phyloP scores from a whole-genome alignment of 1,284 basidiomycete species.

The Pholiota adiposa region DNA sequence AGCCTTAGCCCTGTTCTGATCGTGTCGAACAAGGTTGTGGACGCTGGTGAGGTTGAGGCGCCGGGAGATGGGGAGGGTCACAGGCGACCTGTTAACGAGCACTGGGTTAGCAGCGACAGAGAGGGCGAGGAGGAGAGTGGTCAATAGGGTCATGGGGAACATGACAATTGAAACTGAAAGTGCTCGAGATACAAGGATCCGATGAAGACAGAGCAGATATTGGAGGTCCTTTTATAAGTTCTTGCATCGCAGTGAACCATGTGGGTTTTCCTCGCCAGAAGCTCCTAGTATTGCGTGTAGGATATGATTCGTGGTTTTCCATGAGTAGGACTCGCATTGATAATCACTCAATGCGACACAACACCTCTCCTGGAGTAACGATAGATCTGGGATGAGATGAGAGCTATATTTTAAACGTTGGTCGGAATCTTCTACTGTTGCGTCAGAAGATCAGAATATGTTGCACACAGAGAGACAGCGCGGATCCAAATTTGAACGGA shows the following conservation, averaged over 20 bases:
- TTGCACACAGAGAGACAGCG: not conserved
- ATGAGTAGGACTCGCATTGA: slow-evolving; percentile 15
- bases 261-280: slow-evolving; percentile 17
- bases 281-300: slow-evolving; percentile 12
- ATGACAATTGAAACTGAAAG: slow-evolving; percentile 18
- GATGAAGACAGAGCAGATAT: slow-evolving; percentile 8
- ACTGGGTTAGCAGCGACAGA: slow-evolving; percentile 51
- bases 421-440: no score
- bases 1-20: slow-evolving; percentile 54
- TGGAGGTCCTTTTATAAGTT: slow-evolving; percentile 20
- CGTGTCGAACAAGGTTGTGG: slow-evolving; percentile 53
- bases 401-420: slow-evolving; percentile 10
- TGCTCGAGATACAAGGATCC: slow-evolving; percentile 22
- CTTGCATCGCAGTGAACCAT: slow-evolving; percentile 9
- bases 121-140: slow-evolving; percentile 46
- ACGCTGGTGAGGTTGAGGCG: slow-evolving; percentile 51
- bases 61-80: slow-evolving; percentile 53
- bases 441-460: not conserved
- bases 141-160: slow-evolving; percentile 39
- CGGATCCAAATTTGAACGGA: not conserved
- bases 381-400: slow-evolving; percentile 15
- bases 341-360: slow-evolving; percentile 13
- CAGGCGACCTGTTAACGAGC: slow-evolving; percentile 40
- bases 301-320: slow-evolving; percentile 11
- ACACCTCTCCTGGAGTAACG: slow-evolving; percentile 5